Evolutionary conservation across 1,139 yeast species (phyloP).

Genomic region (Taphrina wiesneri): DNA sequence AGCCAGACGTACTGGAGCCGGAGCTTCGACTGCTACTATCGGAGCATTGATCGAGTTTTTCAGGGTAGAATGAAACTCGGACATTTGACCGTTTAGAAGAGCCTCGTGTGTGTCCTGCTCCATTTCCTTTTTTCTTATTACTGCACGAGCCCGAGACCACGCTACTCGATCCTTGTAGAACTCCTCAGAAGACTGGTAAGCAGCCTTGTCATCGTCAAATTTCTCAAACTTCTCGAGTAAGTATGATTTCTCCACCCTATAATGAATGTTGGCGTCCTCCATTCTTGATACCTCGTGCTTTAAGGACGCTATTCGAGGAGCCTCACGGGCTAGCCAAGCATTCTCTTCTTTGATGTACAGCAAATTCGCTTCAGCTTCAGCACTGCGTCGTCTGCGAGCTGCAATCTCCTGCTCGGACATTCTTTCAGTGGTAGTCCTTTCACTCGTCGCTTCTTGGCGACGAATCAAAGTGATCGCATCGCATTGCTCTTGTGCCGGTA

Average conservation of each 20-base stretch:
- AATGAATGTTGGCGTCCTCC: slow-evolving; percentile 36
- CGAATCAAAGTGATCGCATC: not conserved
- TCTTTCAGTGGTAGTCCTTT: not conserved
- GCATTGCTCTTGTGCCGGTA: not conserved
- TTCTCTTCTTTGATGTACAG: slow-evolving; percentile 40
- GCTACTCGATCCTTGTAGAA: slow-evolving; percentile 45
- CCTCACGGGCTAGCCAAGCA: slow-evolving; percentile 40
- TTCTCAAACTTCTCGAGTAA: slow-evolving; percentile 37
- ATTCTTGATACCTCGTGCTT: slow-evolving; percentile 40
- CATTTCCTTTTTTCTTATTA: slow-evolving; percentile 42
- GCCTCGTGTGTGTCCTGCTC: slow-evolving; percentile 42
- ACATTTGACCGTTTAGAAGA: slow-evolving; percentile 37
- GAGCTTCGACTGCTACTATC: not conserved
- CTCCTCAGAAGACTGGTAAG: slow-evolving; percentile 39
- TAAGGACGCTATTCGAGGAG: slow-evolving; percentile 38
- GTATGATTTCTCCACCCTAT: slow-evolving; percentile 16
- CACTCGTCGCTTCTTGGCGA: not conserved
- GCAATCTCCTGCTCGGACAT: slow-evolving; percentile 26
- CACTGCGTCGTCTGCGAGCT: slow-evolving; percentile 21
- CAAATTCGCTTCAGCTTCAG: slow-evolving; percentile 37
- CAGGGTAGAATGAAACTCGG: not conserved
- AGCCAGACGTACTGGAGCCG: slow-evolving; percentile 26
- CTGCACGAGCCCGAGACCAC: slow-evolving; percentile 45
- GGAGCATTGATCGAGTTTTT: not conserved
- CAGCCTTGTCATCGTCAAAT: slow-evolving; percentile 40